phyloP scores from a whole-genome alignment of 352 stramenopile species.

The Pythium dissotocum region DNA sequence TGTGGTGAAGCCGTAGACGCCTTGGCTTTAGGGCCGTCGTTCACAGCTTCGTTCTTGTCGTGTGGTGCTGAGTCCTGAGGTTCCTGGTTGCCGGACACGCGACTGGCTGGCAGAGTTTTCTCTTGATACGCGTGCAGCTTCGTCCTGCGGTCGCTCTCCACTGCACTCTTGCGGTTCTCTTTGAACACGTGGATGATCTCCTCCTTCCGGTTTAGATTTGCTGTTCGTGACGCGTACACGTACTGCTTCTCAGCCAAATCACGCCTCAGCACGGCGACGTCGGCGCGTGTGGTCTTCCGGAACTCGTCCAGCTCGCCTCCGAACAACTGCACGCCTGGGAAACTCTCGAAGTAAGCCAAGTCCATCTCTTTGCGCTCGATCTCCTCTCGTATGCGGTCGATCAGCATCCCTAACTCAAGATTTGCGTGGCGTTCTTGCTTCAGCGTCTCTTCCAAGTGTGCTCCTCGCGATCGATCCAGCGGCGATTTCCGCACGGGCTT shows the following conservation, averaged over 20 bases:
- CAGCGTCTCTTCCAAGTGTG: conserved; percentile 72
- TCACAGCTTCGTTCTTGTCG: not conserved
- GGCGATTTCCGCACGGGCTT: conserved; percentile 36
- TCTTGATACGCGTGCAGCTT: conserved; percentile 15
- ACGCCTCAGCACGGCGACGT: conserved; percentile 37
- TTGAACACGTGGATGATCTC: conserved; percentile 78
- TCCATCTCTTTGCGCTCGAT: conserved; percentile 81
- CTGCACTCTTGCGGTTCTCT: conserved; percentile 45
- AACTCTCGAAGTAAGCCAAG: conserved; percentile 74
- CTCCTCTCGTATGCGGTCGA: conserved; percentile 63
- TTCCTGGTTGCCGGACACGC: not conserved
- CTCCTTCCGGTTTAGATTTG: conserved; percentile 69
- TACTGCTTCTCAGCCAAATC: conserved; percentile 60
- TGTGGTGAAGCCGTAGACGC: not conserved
- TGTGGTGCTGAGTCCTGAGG: conserved; percentile 1
- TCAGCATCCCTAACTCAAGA: conserved; percentile 37
- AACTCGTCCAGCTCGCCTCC: conserved; percentile 53
- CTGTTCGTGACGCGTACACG: conserved; percentile 46
- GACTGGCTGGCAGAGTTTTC: not conserved
- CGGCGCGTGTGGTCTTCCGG: conserved; percentile 34
- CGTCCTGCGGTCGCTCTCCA: conserved; percentile 35
- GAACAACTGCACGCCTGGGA: conserved; percentile 55
- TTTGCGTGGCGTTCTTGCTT: conserved; percentile 47
- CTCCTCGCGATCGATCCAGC: conserved; percentile 58
- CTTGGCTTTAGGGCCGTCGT: not conserved